Evolutionary conservation across 257 asterid genomes (phyloP).

Genomic region (Asclepias syriaca): DNA sequence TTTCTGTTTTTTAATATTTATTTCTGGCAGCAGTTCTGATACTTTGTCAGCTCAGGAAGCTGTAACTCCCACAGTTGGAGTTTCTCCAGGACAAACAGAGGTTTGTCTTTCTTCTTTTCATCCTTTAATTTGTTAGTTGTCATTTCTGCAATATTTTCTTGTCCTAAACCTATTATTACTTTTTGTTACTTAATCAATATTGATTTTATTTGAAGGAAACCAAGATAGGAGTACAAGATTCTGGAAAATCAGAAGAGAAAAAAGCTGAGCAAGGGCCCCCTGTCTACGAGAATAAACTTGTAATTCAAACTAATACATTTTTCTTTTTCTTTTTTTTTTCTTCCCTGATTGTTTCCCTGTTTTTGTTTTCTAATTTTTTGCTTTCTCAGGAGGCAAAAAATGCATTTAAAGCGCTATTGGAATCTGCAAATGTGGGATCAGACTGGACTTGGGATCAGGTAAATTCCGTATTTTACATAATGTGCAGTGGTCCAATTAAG

Average conservation of each 20-base stretch:
- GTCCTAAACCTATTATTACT: background rate
- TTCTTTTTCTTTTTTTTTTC: constrained; percentile 1
- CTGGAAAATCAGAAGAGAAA: constrained; percentile 55
- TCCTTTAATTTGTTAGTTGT: constrained; percentile 6
- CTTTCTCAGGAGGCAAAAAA: constrained; percentile 68
- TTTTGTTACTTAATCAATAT: constrained; percentile 10
- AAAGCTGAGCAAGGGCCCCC: constrained; percentile 46
- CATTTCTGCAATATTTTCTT: background rate
- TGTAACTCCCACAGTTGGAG: constrained; percentile 30
- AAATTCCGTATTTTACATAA: constrained; percentile 15
- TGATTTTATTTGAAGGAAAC: constrained; percentile 46
- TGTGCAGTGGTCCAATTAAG: constrained; percentile 15
- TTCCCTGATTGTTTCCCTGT: background rate
- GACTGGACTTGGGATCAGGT: constrained; percentile 99
- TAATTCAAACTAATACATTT: constrained; percentile 17
- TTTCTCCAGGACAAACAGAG: constrained; percentile 40
- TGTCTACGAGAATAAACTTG: constrained; percentile 82
- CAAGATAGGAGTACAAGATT: constrained; percentile 32
- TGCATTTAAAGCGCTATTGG: constrained; percentile 77
- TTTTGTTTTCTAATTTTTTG: constrained; percentile 10
- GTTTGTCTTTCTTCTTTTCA: constrained; percentile 30
- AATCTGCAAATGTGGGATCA: constrained; percentile 66
- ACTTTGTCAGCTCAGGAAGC: constrained; percentile 40
- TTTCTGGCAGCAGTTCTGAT: constrained; percentile 40
- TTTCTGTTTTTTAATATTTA: constrained; percentile 14